Evolutionary conservation across 768 basidiomycete genomes (phyloP).

Genomic region (Pulveroboletus sp.): DNA sequence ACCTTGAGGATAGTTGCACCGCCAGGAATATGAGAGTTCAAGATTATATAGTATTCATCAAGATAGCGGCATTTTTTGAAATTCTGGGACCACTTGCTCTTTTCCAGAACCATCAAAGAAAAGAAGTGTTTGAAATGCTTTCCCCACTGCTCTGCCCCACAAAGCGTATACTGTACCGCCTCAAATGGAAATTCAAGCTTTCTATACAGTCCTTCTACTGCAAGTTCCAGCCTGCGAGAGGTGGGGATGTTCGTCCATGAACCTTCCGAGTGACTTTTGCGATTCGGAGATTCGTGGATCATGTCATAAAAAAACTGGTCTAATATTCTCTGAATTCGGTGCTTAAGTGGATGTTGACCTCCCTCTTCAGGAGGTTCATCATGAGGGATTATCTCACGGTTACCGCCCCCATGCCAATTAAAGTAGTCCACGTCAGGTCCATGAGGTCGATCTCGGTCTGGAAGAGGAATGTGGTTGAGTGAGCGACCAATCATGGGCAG

Average conservation of each 20-base stretch:
- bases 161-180: neutral
- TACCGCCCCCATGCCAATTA: neutral
- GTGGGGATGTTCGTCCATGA: neutral
- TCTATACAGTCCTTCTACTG: neutral
- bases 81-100: neutral
- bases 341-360: neutral
- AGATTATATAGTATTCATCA: neutral
- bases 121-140: neutral
- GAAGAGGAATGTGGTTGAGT: neutral
- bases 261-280: neutral
- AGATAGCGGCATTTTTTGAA: neutral
- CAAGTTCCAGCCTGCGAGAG: neutral
- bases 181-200: constrained; percentile 4
- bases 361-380: neutral
- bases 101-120: neutral
- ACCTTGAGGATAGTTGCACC: neutral
- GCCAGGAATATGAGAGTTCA: neutral
- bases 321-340: neutral
- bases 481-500: neutral
- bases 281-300: neutral
- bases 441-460: neutral
- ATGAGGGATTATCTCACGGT: no score
- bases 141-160: neutral
- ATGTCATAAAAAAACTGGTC: neutral
- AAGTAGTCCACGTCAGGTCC: constrained; percentile 9